Percentiles rank a stretch among this genome's conserved stretches.
These are phyloP conservation scores for Silene latifolia DNA, from an alignment of 148 eudicot species.

Conservation along the genomic window DNA sequence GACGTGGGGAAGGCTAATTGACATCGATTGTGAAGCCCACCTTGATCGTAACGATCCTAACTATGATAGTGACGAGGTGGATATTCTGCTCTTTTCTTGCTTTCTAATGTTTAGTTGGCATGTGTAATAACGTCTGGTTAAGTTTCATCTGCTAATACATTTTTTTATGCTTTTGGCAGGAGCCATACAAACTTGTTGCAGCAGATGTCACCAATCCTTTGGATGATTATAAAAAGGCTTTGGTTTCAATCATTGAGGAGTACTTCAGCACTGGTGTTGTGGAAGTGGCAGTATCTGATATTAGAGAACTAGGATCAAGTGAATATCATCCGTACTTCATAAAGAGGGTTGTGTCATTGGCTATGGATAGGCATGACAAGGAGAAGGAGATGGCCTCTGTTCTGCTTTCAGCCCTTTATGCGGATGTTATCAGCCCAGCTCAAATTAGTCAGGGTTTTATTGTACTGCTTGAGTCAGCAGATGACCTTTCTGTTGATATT, in stretches of 20 bases:
- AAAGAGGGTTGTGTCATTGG: slow-evolving; percentile 80
- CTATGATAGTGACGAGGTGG: too few relatives aligned
- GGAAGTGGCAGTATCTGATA: slow-evolving; percentile 72
- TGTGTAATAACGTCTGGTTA: too few relatives aligned
- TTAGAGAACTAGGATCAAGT: slow-evolving; percentile 69
- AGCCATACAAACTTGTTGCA: slow-evolving; percentile 84
- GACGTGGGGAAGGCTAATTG: too few relatives aligned
- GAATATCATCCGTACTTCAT: slow-evolving; percentile 88
- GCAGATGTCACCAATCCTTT: slow-evolving; percentile 70
- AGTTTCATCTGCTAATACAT: too few relatives aligned
- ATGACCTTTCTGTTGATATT: slow-evolving; percentile 84
- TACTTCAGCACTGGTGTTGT: slow-evolving; percentile 80
- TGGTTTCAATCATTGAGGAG: slow-evolving; percentile 76
- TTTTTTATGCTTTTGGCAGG: slow-evolving; percentile 33
- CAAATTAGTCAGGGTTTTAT: slow-evolving; percentile 86
- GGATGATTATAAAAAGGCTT: slow-evolving; percentile 94
- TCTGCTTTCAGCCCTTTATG: slow-evolving; percentile 81
- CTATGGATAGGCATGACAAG: slow-evolving; percentile 94
- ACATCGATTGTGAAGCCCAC: too few relatives aligned
- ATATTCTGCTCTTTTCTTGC: too few relatives aligned
- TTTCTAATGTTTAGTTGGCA: too few relatives aligned
- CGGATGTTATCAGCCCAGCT: slow-evolving; percentile 68
- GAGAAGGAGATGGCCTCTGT: slow-evolving; percentile 99
- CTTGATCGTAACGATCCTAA: too few relatives aligned
- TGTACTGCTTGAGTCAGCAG: slow-evolving; percentile 83